Evolutionary conservation across 2,329 filamentous ascomycete species (phyloP).

Genomic region (Dactylellina leptospora): DNA sequence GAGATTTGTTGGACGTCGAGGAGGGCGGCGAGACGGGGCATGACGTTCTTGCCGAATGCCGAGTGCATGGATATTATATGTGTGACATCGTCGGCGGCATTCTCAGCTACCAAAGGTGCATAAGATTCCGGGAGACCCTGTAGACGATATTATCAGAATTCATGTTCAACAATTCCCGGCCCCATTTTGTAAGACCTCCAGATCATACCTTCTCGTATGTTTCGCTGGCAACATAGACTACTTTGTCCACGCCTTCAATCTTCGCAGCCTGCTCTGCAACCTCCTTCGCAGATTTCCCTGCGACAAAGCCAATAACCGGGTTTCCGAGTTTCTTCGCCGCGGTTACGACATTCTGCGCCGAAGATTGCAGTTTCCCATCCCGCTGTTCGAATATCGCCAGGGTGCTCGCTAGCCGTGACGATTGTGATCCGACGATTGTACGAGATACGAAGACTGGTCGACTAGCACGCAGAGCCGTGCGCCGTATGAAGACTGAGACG

Average conservation of each 20-base stretch:
- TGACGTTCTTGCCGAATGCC: slow-evolving; percentile 92
- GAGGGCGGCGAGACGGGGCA: slow-evolving; percentile 89
- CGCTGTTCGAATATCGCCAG: slow-evolving; percentile 92
- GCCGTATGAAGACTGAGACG: slow-evolving; percentile 29
- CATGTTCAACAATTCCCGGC: not conserved
- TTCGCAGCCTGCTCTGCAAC: slow-evolving; percentile 86
- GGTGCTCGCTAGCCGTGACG: slow-evolving; percentile 68
- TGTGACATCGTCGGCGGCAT: slow-evolving; percentile 93
- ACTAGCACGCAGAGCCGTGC: slow-evolving; percentile 22
- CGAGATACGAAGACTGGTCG: slow-evolving; percentile 14
- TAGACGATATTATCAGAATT: slow-evolving; percentile 6
- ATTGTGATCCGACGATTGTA: slow-evolving; percentile 12
- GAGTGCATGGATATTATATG: slow-evolving; percentile 91
- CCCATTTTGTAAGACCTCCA: not conserved
- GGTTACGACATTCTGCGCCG: slow-evolving; percentile 83
- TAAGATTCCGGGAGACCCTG: slow-evolving; percentile 92
- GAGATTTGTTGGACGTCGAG: slow-evolving; percentile 93
- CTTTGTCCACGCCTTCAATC: slow-evolving; percentile 88
- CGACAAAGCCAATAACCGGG: slow-evolving; percentile 83
- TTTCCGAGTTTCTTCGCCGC: slow-evolving; percentile 89
- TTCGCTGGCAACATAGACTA: slow-evolving; percentile 85
- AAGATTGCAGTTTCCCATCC: slow-evolving; percentile 83
- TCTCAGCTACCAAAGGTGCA: slow-evolving; percentile 90
- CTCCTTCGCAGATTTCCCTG: slow-evolving; percentile 77
- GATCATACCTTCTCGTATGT: slow-evolving; percentile 84